Conservation (phyloP, 1,139 yeast species). For the Hansenula sp. region DNA sequence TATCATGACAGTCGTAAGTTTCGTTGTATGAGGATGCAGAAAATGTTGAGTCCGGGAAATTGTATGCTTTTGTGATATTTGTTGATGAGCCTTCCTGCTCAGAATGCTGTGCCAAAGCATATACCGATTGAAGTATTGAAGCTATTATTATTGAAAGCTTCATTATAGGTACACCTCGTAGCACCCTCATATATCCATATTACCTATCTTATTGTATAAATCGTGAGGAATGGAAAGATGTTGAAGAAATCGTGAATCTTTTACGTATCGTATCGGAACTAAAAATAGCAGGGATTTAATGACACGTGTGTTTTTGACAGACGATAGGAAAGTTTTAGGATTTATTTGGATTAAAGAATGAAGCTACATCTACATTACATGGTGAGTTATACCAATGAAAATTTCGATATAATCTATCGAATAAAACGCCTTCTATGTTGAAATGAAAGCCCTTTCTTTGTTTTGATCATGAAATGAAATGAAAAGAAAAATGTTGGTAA, state of each 20-base stretch:
- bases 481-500: background rate
- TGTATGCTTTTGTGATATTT: background rate
- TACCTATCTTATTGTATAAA: too few relatives aligned
- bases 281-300: background rate
- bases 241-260: background rate
- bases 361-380: too few relatives aligned
- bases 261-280: background rate
- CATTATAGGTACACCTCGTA: background rate
- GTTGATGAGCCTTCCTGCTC: background rate
- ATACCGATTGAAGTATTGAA: background rate
- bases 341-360: too few relatives aligned
- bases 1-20: slow-evolving; percentile 14
- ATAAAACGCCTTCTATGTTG: slow-evolving; percentile 1
- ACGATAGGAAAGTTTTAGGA: too few relatives aligned
- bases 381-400: too few relatives aligned
- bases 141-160: background rate
- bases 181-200: too few relatives aligned
- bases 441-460: background rate
- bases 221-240: too few relatives aligned
- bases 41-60: background rate
- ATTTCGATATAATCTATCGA: too few relatives aligned
- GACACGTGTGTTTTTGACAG: background rate
- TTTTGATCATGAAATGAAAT: background rate
- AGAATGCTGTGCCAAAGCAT: background rate
- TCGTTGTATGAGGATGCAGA: background rate